These are phyloP conservation scores for Deuterostichococcus epilithicus DNA, from an alignment of 139 green algal genomes.

Conservation along the genomic window DNA sequence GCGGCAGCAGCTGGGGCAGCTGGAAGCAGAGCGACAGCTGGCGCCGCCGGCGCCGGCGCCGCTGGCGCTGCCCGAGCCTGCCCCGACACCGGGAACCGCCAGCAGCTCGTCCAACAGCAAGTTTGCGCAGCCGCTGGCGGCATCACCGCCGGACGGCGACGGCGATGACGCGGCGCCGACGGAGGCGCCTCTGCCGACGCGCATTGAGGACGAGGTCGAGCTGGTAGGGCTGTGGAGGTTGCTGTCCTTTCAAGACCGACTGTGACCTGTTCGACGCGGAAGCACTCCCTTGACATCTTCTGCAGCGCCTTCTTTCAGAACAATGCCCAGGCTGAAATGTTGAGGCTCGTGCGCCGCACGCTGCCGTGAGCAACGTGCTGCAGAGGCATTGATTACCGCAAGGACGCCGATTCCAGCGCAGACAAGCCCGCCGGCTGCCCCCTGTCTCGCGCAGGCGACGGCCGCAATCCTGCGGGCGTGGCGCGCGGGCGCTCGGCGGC, in stretches of 20 bases:
- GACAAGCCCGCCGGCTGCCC: too few species aligned
- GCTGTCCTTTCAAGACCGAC: too few species aligned
- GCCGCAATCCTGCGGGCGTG: slow-evolving; percentile 50
- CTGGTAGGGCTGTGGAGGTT: neutral
- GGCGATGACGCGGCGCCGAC: slow-evolving; percentile 14
- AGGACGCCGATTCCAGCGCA: too few species aligned
- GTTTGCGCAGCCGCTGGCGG: neutral
- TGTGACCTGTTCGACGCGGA: too few species aligned
- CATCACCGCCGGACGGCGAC: too few species aligned
- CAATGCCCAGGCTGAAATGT: too few species aligned
- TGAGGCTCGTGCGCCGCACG: too few species aligned
- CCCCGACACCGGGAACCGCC: neutral
- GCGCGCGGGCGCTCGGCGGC: slow-evolving; percentile 48
- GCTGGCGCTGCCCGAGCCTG: neutral
- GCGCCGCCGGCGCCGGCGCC: neutral
- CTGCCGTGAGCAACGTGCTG: too few species aligned
- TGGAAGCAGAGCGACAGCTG: neutral
- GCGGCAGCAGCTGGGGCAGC: neutral
- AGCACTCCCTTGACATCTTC: too few species aligned
- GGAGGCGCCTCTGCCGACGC: slow-evolving; percentile 11
- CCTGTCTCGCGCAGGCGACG: neutral
- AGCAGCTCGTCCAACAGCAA: neutral
- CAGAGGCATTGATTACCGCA: too few species aligned
- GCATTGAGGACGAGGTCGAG: neutral
- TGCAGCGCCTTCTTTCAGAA: too few species aligned